Percentiles rank a stretch among this genome's conserved stretches.
Conservation (phyloP, 2,329 filamentous ascomycete genomes). For the Blastomyces gilchristii region DNA sequence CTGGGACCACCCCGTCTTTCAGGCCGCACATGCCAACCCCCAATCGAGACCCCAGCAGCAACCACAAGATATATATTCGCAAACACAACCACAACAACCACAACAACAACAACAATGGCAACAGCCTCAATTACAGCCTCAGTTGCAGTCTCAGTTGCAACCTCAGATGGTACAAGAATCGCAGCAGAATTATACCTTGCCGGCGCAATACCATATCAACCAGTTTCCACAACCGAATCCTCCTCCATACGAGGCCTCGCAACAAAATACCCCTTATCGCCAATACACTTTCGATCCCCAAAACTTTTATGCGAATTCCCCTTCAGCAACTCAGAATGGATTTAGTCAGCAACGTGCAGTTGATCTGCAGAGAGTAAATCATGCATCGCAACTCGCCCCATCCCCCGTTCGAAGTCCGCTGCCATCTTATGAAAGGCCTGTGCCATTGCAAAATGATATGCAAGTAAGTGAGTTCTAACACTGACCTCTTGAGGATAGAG, state of each 20-base stretch:
- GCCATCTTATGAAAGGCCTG: slow-evolving; percentile 7
- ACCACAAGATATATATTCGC: slow-evolving; percentile 19
- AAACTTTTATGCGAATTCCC: slow-evolving; percentile 22
- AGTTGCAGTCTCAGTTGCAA: not conserved
- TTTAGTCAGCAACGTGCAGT: slow-evolving; percentile 8
- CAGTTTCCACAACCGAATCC: slow-evolving; percentile 4
- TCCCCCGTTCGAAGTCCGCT: slow-evolving; percentile 2
- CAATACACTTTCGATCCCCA: slow-evolving; percentile 24
- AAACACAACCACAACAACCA: slow-evolving; percentile 19
- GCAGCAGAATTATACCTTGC: slow-evolving; percentile 20
- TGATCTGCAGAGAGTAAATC: slow-evolving; percentile 11
- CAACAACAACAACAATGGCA: slow-evolving; percentile 18
- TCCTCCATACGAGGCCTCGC: slow-evolving; percentile 10
- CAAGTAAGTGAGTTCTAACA: slow-evolving; percentile 3
- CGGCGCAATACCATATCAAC: slow-evolving; percentile 24
- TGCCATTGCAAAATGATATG: slow-evolving; percentile 7
- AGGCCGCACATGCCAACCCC: slow-evolving; percentile 20
- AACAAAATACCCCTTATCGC: slow-evolving; percentile 20
- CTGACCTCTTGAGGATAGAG: not conserved
- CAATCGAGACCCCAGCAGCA: slow-evolving; percentile 18
- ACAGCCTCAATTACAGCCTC: slow-evolving; percentile 6
- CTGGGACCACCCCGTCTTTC: slow-evolving; percentile 32
- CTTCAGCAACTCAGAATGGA: slow-evolving; percentile 3
- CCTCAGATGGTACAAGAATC: slow-evolving; percentile 4
- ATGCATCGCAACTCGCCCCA: slow-evolving; percentile 4